A percentile compares a stretch with the other conserved stretches of the same genome.
Conservation (phyloP, 148 eudicot species). For the Silene uniflora region DNA sequence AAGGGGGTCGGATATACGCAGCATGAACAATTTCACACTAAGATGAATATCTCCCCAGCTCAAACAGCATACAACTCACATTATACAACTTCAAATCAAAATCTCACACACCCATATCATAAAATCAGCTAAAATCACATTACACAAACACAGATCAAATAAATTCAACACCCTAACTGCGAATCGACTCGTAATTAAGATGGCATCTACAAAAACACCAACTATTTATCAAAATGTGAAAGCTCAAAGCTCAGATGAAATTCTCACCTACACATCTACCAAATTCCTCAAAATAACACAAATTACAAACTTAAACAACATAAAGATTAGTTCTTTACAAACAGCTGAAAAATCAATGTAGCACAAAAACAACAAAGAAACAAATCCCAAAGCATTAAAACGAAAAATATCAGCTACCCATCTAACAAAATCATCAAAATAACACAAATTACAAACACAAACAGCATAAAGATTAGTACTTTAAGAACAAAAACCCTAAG, state of each 20-base stretch:
- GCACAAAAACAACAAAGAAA: background rate
- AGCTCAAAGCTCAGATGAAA: background rate
- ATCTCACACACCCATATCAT: background rate
- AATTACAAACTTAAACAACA: background rate
- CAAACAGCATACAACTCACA: background rate
- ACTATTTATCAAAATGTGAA: background rate
- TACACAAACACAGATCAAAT: background rate
- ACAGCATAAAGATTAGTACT: background rate
- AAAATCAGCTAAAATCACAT: background rate
- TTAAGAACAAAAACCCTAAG: background rate
- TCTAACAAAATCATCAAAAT: background rate
- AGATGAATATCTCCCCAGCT: too few species aligned
- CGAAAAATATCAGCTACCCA: background rate
- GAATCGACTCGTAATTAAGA: background rate
- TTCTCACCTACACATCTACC: background rate
- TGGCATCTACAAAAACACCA: background rate
- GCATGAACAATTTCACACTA: too few species aligned
- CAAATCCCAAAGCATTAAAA: background rate
- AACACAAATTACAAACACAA: background rate
- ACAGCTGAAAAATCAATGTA: background rate
- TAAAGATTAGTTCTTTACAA: constrained; percentile 6
- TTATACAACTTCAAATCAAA: background rate
- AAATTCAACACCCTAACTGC: background rate
- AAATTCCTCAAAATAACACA: background rate
- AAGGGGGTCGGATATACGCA: too few species aligned